These are phyloP conservation scores for Arthroderma sp. DNA, from an alignment of 2,329 filamentous ascomycete genomes.

Conservation along the genomic window DNA sequence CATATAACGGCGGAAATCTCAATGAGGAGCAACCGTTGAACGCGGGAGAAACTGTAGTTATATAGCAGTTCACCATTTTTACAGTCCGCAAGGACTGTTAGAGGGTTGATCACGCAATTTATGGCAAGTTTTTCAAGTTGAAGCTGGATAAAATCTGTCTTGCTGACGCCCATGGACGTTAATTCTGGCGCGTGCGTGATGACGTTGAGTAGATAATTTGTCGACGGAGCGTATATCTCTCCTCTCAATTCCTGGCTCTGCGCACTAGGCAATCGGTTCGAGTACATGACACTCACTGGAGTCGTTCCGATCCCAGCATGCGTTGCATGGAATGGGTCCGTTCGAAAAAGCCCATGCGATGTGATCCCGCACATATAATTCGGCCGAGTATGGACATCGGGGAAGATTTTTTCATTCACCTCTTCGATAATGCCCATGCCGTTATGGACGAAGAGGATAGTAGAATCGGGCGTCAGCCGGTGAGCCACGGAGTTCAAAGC, in stretches of 20 bases:
- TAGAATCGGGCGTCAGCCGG: constrained; percentile 54
- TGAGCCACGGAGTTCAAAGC: constrained; percentile 54
- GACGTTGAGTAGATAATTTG: constrained; percentile 51
- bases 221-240: constrained; percentile 22
- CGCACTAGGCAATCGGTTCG: constrained; percentile 7
- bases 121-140: constrained; percentile 72
- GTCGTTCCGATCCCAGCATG: constrained; percentile 49
- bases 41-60: constrained; percentile 51
- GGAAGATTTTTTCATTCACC: constrained; percentile 58
- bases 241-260: constrained; percentile 1
- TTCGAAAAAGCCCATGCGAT: constrained; percentile 43
- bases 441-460: constrained; percentile 64
- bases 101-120: constrained; percentile 62
- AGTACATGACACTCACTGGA: constrained; percentile 37
- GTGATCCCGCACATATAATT: constrained; percentile 62
- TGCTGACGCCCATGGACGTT: constrained; percentile 44
- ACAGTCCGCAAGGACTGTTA: constrained; percentile 67
- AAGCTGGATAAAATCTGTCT: constrained; percentile 50
- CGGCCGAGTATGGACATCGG: constrained; percentile 51
- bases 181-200: constrained; percentile 52
- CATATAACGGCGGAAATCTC: constrained; percentile 64
- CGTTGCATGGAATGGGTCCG: constrained; percentile 38
- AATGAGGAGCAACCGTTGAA: constrained; percentile 57
- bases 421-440: constrained; percentile 75
- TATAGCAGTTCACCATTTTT: constrained; percentile 57